phyloP scores from a whole-genome alignment of 371 early-diverging fungal species.

The Sporodiniella umbellata region DNA sequence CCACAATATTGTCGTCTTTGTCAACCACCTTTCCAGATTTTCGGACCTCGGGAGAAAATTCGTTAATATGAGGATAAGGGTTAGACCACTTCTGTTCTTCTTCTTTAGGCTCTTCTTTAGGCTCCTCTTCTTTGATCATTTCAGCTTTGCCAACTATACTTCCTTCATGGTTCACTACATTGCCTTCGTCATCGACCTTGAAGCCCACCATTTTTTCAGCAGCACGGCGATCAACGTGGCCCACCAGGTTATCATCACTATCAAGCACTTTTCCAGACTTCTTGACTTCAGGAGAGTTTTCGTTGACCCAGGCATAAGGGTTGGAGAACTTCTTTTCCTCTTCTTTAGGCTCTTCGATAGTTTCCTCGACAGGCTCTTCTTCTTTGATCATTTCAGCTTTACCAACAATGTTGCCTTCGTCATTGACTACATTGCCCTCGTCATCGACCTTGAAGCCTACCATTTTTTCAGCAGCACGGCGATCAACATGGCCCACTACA shows the following conservation, averaged over 20 bases:
- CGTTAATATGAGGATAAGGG: conserved; percentile 17
- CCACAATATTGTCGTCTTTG: conserved; percentile 19
- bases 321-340: conserved; percentile 6
- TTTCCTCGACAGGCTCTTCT: conserved; percentile 3
- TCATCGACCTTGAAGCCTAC: conserved; percentile 17
- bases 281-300: conserved; percentile 13
- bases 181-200: background rate
- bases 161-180: background rate
- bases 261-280: conserved; percentile 16
- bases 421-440: conserved; percentile 14
- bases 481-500: conserved; percentile 10
- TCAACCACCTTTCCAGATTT: conserved; percentile 26
- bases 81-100: conserved; percentile 11
- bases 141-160: background rate
- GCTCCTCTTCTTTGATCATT: background rate
- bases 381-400: conserved; percentile 13
- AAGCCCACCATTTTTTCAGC: conserved; percentile 4
- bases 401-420: conserved; percentile 16
- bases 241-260: conserved; percentile 12
- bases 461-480: conserved; percentile 5
- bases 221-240: conserved; percentile 2
- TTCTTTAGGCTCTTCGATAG: background rate
- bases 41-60: conserved; percentile 18
- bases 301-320: conserved; percentile 9
- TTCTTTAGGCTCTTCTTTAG: conserved; percentile 3